These are phyloP conservation scores for Talaromyces liani DNA, from an alignment of 495 filamentous ascomycete genomes.

Conservation along the genomic window DNA sequence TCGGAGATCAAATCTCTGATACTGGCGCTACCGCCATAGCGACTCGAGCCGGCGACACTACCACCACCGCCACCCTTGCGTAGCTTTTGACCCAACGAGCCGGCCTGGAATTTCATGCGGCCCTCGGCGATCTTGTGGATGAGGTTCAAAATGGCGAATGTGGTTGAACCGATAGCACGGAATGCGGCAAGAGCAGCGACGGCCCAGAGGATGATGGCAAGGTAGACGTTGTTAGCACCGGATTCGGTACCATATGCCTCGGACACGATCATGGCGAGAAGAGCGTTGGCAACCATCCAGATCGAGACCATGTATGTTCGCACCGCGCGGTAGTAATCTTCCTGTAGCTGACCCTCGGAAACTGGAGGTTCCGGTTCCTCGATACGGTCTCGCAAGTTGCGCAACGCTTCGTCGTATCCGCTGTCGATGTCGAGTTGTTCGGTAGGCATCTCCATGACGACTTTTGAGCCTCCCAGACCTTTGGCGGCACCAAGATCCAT, in stretches of 20 bases:
- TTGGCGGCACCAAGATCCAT: slow-evolving; percentile 85
- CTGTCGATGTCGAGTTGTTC: slow-evolving; percentile 98
- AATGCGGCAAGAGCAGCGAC: slow-evolving; percentile 83
- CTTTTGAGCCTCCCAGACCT: slow-evolving; percentile 58
- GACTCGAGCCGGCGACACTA: slow-evolving; percentile 20
- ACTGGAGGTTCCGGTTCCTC: slow-evolving; percentile 58
- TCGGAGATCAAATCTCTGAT: slow-evolving; percentile 33
- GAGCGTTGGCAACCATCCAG: slow-evolving; percentile 89
- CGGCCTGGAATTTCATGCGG: slow-evolving; percentile 54
- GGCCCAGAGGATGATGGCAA: slow-evolving; percentile 86
- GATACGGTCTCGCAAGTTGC: slow-evolving; percentile 89
- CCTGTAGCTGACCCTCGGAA: slow-evolving; percentile 77
- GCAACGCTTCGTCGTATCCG: slow-evolving; percentile 93
- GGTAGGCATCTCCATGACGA: slow-evolving; percentile 84
- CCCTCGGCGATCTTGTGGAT: slow-evolving; percentile 83
- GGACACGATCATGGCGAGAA: slow-evolving; percentile 88
- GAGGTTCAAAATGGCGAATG: slow-evolving; percentile 74
- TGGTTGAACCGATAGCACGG: slow-evolving; percentile 69
- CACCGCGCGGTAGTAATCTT: slow-evolving; percentile 97
- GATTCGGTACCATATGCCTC: slow-evolving; percentile 67
- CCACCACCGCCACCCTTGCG: slow-evolving; percentile 19
- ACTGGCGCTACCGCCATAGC: slow-evolving; percentile 27
- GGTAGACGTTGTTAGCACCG: slow-evolving; percentile 80
- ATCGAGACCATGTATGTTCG: slow-evolving; percentile 97
- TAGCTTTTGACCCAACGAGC: slow-evolving; percentile 23